A percentile compares a stretch with the other conserved stretches of the same genome.
These are phyloP conservation scores for Psilocybe tampanensis DNA, from an alignment of 768 basidiomycete species.

Conservation along the genomic window DNA sequence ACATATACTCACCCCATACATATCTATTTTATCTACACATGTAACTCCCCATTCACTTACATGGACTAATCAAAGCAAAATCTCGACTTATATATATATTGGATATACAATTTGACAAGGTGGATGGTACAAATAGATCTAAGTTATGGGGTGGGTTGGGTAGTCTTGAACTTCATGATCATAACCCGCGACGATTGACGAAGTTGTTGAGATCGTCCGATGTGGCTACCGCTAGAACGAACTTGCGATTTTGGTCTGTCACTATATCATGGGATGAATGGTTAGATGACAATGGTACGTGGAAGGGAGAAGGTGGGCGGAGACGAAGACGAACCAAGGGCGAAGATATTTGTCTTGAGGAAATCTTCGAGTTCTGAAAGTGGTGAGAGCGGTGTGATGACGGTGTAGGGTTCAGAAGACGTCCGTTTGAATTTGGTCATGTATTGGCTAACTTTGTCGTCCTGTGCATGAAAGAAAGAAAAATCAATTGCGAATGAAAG, in stretches of 20 bases:
- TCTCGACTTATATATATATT: too few relatives aligned
- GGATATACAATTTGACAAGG: too few relatives aligned
- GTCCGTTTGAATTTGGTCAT: slow-evolving; percentile 78
- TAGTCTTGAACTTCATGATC: slow-evolving; percentile 4
- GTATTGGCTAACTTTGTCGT: slow-evolving; percentile 68
- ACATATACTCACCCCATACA: background rate
- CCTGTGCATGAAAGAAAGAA: slow-evolving; percentile 44
- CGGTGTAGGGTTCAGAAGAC: slow-evolving; percentile 65
- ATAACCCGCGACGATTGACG: slow-evolving; percentile 51
- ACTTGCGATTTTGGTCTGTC: slow-evolving; percentile 80
- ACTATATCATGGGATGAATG: slow-evolving; percentile 46
- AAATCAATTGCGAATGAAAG: background rate
- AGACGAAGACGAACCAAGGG: slow-evolving; percentile 62
- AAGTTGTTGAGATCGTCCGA: slow-evolving; percentile 72
- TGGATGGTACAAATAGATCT: too few relatives aligned
- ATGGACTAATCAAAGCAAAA: too few relatives aligned
- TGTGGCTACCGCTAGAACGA: slow-evolving; percentile 82
- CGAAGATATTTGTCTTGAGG: slow-evolving; percentile 71
- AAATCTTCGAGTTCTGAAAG: slow-evolving; percentile 84
- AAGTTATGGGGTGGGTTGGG: background rate
- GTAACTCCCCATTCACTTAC: too few relatives aligned
- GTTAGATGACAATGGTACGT: background rate
- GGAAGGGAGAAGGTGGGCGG: background rate
- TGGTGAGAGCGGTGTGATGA: slow-evolving; percentile 81
- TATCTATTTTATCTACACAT: too few relatives aligned